Base-by-base conservation (phyloP, 495 filamentous ascomycete genomes). In the Xylona heveae region DNA sequence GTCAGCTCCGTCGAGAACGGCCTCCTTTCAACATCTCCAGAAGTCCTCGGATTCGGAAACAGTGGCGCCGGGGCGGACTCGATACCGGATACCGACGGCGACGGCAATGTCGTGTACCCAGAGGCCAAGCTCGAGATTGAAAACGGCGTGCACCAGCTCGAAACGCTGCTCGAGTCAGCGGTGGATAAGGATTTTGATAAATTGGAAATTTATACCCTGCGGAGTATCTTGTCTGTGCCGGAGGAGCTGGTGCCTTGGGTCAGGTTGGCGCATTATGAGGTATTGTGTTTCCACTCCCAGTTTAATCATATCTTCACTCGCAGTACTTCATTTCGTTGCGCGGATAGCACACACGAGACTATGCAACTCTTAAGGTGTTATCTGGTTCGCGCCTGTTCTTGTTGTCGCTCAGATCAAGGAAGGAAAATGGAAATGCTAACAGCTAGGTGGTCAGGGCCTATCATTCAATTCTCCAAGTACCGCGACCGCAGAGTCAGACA, bases 61-160 rank as follows among this genome's bases (percentile, higher is more conserved):
- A 28, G 31, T 16, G 30, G 36, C 19, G 33, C 36, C 16, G 44
- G 42, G 5, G 44, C 49, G 28, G 24, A 35, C 8, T 55, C 54
- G 4, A 63, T 59, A 28, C 57, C 54, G n/a, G 58, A 64, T 38
- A 54, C 54, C 5, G 62, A 67, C 39, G 59, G 56, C 6, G 59
- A 68, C 34, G 62, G 66, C 15, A 61, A 61, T 29, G 48, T 46
- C 21, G 28, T 45, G 7, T 33, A 37, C 29, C 23, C 35, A 15
- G 48, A 55, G 15, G 70, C 74, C 24, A 70, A 67, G 37, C 50
- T 72, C 24, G 88, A 97, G 52, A 73, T 97, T 32, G 81, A 90
- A 45, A 71, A 79, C 46, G 88, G 88, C 16, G 63, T 85, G 24
- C 83, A 94, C 48, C 73, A 91, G 54, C 61, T 97, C 14, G 90